Base-by-base conservation (phyloP, 2,329 filamentous ascomycete genomes). In the Gnomoniopsis sp. region DNA sequence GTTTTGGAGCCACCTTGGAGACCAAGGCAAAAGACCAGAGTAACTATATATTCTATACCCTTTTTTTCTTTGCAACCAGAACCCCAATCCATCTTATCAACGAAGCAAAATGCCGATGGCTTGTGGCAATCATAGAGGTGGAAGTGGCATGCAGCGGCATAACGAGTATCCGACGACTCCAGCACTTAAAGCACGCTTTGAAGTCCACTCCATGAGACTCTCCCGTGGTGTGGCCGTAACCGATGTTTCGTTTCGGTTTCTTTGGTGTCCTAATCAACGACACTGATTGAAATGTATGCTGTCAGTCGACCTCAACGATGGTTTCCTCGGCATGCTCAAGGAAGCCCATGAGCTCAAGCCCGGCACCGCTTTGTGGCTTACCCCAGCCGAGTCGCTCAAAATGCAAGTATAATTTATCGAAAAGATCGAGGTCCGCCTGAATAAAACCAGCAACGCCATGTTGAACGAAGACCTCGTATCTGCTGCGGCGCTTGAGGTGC, bases 241-340 rank as follows among this genome's bases (percentile, higher is more conserved):
- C 26, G 26, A 30, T 4, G 8, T 4, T 4, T 30, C 26, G 8
- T 4, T 8, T 30, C 26, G 26, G 8, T 30, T 30, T 30, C 26
- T 8, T 8, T 30, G 26, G 8, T 30, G 22, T 55, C 52, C 38
- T 57, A 36, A 21, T 44, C 59, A 12, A 41, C 26, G 14, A 22
- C 49, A 26, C 49, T 56, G 34, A 53, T 53, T 22, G 23, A 50
- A 49, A n/a, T 15, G 48, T 19, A 4, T 26, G 30, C 30, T 44
- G 21, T 43, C 49, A 52, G 17, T 47, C 6, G 6, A 2, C 21
- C 6, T 54, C 57, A n/a, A 46, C 8, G 15, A 59, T 51, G n/a
- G n/a, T 57, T 33, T 62, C 57, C 51, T 59, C 60, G 34, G 46
- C 46, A 30, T 62, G 53, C 36, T 59, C 53, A 23, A 59, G 57